These are phyloP conservation scores for Dalechampia spathulata DNA, from an alignment of 441 rosid genomes.

Conservation along the genomic window DNA sequence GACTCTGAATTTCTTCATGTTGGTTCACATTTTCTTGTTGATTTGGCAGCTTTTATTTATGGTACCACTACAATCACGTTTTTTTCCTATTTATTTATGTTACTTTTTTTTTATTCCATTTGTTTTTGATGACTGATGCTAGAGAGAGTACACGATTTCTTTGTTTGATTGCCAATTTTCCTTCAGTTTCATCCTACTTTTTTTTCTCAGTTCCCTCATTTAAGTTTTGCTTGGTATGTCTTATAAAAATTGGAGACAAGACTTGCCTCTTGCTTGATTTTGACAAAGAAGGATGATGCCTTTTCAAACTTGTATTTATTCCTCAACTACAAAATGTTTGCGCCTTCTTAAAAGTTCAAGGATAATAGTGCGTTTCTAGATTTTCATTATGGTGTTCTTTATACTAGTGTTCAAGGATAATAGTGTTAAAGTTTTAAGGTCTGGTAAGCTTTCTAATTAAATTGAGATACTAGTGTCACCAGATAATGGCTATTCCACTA, in stretches of 20 bases:
- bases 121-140: background rate
- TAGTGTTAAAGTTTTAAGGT: conserved; percentile 13
- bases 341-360: background rate
- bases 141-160: background rate
- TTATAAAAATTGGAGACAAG: too few species aligned
- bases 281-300: background rate
- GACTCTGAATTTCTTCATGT: background rate
- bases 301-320: background rate
- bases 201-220: background rate
- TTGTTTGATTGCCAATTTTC: background rate
- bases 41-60: background rate
- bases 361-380: background rate
- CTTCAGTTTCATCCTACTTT: background rate
- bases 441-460: conserved; percentile 23
- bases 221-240: background rate
- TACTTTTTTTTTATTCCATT: background rate
- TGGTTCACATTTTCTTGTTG: background rate
- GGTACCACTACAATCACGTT: background rate
- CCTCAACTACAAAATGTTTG: background rate
- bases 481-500: conserved; percentile 33
- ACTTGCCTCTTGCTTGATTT: too few species aligned
- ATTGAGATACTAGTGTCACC: conserved; percentile 27
- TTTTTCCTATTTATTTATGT: background rate
- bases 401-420: conserved; percentile 8
- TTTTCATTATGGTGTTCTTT: conserved; percentile 2